Conservation (phyloP, 805 yeast genomes). For the Komagataella ulmi region DNA sequence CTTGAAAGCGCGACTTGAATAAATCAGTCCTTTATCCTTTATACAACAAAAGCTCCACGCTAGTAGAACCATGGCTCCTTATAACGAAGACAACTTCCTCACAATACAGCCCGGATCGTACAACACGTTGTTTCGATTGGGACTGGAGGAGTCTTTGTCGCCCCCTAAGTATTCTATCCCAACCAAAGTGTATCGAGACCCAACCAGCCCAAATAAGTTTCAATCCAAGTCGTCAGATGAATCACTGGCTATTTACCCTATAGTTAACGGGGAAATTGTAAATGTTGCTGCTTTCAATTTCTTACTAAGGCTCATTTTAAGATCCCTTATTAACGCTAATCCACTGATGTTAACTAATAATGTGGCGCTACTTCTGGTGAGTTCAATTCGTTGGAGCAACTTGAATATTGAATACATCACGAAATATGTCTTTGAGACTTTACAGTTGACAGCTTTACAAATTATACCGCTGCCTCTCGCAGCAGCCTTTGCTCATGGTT, state of each 20-base stretch:
- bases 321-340: conserved; percentile 26
- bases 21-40: neutral
- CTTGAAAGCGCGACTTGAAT: neutral
- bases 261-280: conserved; percentile 47
- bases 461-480: conserved; percentile 57
- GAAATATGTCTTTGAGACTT: conserved; percentile 59
- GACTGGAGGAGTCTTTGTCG: conserved; percentile 59
- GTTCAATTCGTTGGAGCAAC: conserved; percentile 61
- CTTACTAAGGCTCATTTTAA: conserved; percentile 37
- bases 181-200: conserved; percentile 39
- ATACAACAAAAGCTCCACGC: neutral
- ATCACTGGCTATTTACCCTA: conserved; percentile 41
- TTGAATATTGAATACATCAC: conserved; percentile 55
- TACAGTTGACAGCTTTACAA: conserved; percentile 62
- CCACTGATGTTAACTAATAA: conserved; percentile 16
- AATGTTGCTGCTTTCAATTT: conserved; percentile 62
- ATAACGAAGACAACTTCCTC: conserved; percentile 20
- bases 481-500: conserved; percentile 60
- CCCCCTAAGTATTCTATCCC: conserved; percentile 72
- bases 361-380: conserved; percentile 58
- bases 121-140: conserved; percentile 65
- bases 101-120: conserved; percentile 73
- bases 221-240: conserved; percentile 25
- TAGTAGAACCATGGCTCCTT: conserved; percentile 16
- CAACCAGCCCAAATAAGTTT: conserved; percentile 15